phyloP scores from a whole-genome alignment of 768 basidiomycete species.

The Boletus pseudopeckii region DNA sequence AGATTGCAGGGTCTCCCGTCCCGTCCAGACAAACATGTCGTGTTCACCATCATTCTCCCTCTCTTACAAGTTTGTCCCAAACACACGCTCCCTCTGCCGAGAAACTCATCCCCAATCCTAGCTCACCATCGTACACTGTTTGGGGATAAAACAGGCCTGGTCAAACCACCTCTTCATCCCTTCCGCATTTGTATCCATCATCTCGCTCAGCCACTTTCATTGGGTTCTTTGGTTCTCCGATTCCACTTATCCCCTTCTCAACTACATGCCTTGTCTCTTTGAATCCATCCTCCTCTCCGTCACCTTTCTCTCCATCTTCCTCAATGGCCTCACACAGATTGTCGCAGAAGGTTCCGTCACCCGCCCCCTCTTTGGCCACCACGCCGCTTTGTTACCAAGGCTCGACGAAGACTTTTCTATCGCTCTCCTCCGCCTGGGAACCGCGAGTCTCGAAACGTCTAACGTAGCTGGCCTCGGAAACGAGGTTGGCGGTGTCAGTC shows the following conservation, averaged over 20 bases:
- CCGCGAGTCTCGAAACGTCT: slow-evolving; percentile 73
- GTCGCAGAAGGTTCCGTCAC: slow-evolving; percentile 58
- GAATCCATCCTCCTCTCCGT: slow-evolving; percentile 59
- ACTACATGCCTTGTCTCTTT: slow-evolving; percentile 70
- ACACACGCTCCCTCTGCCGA: neutral
- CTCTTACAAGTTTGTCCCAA: slow-evolving; percentile 56
- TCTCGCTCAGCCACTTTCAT: slow-evolving; percentile 68
- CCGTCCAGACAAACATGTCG: slow-evolving; percentile 67
- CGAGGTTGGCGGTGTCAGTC: slow-evolving; percentile 57
- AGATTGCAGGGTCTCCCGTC: slow-evolving; percentile 46
- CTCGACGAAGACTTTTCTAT: slow-evolving; percentile 74
- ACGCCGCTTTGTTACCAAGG: slow-evolving; percentile 43
- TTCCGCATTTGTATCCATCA: slow-evolving; percentile 56
- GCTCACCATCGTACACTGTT: slow-evolving; percentile 61
- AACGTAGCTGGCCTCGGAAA: slow-evolving; percentile 69
- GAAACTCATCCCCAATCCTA: slow-evolving; percentile 23
- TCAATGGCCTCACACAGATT: slow-evolving; percentile 65
- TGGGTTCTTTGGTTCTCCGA: slow-evolving; percentile 49
- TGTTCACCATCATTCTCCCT: slow-evolving; percentile 71
- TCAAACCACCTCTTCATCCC: slow-evolving; percentile 69
- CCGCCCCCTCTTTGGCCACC: slow-evolving; percentile 54
- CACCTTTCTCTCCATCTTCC: slow-evolving; percentile 54
- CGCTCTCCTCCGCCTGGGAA: slow-evolving; percentile 66
- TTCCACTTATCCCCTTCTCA: slow-evolving; percentile 62
- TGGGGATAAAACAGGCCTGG: slow-evolving; percentile 62